Evolutionary conservation across 306 rosid genomes (phyloP), one percentile per base, ranked within the genome.

Genomic region (Quercus aquifolioides): DNA sequence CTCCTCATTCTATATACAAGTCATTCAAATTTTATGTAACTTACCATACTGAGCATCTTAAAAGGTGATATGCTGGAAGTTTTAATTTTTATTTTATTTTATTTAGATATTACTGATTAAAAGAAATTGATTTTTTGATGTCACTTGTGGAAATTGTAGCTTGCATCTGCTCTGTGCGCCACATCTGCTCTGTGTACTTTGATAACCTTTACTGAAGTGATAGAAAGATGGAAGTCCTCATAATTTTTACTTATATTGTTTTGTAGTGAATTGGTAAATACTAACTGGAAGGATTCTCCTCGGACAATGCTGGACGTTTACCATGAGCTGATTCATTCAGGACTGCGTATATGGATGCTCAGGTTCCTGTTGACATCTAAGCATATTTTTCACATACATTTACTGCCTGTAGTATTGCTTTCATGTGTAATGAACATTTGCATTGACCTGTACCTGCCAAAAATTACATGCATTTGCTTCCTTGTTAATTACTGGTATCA

Each of bases 281-380:
- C 0, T 0, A 71, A 74, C 74, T 94, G 98, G 97, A 88, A 91
- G 90, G 98, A 94, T 83, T 89, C 97, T 81, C 93, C 98, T 54
- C 71, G 20, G 11, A 72, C 98, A 8, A 92, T 94, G 82, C 91
- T 94, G 18, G 82, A 92, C 81, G 63, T 89, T 81, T 91, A 88
- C 72, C 87, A 15, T 20, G 94, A 94, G 82, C 90, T 91, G 82
- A 91, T 91, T 81, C 81, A 35, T 30, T 52, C 80, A 5, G 97
- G 97, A 59, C 84, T 94, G 76, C 90, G 91, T 51, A 88, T 92
- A 81, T 94, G 98, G 98, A 76, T 90, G 41, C 90, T 91, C 97
- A 94, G 97, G 98, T 94, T 85, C 62, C 75, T 76, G 74, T 69
- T 73, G 20, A 55, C 46, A 33, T 33, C 49, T 9, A 10, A 10